phyloP scores from a whole-genome alignment of 495 filamentous ascomycete species.

The Sabuloglossum arenarium region DNA sequence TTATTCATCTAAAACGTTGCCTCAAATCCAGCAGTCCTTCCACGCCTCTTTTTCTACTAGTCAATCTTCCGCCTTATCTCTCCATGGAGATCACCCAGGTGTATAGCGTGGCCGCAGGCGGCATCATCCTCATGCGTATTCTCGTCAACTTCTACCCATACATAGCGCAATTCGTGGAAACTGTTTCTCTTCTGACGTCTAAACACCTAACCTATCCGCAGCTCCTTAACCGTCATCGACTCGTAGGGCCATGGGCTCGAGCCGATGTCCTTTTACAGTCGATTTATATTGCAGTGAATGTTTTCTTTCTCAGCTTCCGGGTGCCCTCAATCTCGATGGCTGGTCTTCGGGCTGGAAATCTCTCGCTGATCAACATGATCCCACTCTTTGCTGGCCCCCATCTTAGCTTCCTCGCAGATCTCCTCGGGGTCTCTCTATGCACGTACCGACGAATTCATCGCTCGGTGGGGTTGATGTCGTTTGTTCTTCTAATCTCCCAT shows the following conservation, averaged over 20 bases:
- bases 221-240: background rate
- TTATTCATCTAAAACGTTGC: too few relatives aligned
- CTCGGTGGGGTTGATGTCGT: conserved; percentile 8
- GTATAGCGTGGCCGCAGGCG: background rate
- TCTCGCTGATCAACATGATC: conserved; percentile 10
- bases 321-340: conserved; percentile 2
- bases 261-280: conserved; percentile 7
- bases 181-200: background rate
- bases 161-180: background rate
- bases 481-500: conserved; percentile 5
- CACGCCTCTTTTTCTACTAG: background rate
- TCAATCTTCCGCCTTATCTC: background rate
- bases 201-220: background rate
- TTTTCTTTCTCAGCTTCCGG: conserved; percentile 8
- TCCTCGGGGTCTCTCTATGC: conserved; percentile 11
- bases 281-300: conserved; percentile 4
- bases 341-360: conserved; percentile 8
- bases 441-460: conserved; percentile 8
- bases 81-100: background rate
- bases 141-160: background rate
- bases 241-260: conserved; percentile 8
- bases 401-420: conserved; percentile 9
- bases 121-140: background rate
- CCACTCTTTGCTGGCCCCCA: conserved; percentile 6
- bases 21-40: too few relatives aligned